phyloP scores from a whole-genome alignment of 805 yeast species.

The Hanseniaspora osmophila region DNA sequence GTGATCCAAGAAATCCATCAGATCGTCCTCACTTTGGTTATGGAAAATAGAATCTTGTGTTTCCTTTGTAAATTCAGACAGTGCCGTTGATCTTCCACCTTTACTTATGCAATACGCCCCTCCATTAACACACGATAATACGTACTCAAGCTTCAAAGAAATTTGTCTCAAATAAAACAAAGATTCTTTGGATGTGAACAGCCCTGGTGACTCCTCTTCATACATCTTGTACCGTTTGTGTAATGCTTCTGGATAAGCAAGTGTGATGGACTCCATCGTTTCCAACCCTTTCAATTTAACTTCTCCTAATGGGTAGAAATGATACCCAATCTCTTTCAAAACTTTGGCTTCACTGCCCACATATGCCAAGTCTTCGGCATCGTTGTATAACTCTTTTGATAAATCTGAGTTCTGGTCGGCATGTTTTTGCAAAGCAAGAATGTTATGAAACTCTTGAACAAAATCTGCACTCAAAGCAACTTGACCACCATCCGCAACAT shows the following conservation, averaged over 20 bases:
- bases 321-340: conserved; percentile 57
- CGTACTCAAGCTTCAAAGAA: conserved; percentile 42
- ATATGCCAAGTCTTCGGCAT: conserved; percentile 35
- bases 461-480: conserved; percentile 77
- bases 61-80: conserved; percentile 15
- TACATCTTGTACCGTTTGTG: conserved; percentile 42
- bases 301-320: conserved; percentile 61
- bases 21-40: conserved; percentile 25
- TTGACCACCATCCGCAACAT: conserved; percentile 98
- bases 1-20: conserved; percentile 42
- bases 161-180: conserved; percentile 39
- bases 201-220: conserved; percentile 18
- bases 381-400: conserved; percentile 30
- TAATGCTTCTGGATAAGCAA: conserved; percentile 57
- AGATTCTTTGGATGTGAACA: conserved; percentile 11
- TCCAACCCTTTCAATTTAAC: conserved; percentile 86
- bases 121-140: conserved; percentile 38
- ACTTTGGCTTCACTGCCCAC: conserved; percentile 52
- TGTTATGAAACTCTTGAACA: conserved; percentile 50
- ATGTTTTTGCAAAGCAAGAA: conserved; percentile 28
- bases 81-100: neutral
- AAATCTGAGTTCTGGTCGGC: conserved; percentile 13
- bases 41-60: conserved; percentile 11
- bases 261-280: conserved; percentile 75
- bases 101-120: conserved; percentile 13